Base-by-base conservation (phyloP, 2,329 filamentous ascomycete genomes). In the Ploettnerulaceae sp. region DNA sequence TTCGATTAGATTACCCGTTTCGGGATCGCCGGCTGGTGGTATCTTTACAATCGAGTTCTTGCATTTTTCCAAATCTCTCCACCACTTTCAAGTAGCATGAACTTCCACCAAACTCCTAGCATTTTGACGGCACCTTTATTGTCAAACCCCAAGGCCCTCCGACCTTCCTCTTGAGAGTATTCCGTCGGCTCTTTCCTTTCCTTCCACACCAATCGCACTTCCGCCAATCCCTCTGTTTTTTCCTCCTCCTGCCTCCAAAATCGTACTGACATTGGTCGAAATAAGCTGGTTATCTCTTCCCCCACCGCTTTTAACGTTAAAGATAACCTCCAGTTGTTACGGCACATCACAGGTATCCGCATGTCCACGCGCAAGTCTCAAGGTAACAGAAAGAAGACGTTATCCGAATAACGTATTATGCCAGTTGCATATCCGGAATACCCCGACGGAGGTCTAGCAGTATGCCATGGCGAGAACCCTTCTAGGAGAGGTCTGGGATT, bases 391-490 rank as follows among this genome's bases (percentile, higher is more conserved):
- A 18, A 66, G 40, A 3, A 72, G 59, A 15, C 59, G 55, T 25
- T 71, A 57, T 69, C 61, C 7, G 58, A 56, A 28, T 57, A 41
- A 6, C 62, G 59, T 44, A 61, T 63, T 69, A 71, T 72, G 4
- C 46, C 61, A 0, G 58, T 49, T 8, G 56, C 62, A 48, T 71
- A 71, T 2, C 31, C 38, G 11, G 57, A 46, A 48, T 67, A 62
- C 26, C 67, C 58, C 2, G 21, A 28, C 18, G n/a, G 8, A 3
- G 59, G 46, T 0, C 69, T 69, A 41, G 66, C 70, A 0, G 69
- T 66, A 54, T 72, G 69, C 70, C 70, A 73, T 1, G 67, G 69
- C 7, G 66, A 68, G 56, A 69, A 70, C 3, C 58, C 58, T 4
- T 63, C 56, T 29, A 53, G 52, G 2, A 72, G 47, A 0, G 69